These are phyloP conservation scores for Bremia lactucae DNA, from an alignment of 352 stramenopile species.

Conservation along the genomic window DNA sequence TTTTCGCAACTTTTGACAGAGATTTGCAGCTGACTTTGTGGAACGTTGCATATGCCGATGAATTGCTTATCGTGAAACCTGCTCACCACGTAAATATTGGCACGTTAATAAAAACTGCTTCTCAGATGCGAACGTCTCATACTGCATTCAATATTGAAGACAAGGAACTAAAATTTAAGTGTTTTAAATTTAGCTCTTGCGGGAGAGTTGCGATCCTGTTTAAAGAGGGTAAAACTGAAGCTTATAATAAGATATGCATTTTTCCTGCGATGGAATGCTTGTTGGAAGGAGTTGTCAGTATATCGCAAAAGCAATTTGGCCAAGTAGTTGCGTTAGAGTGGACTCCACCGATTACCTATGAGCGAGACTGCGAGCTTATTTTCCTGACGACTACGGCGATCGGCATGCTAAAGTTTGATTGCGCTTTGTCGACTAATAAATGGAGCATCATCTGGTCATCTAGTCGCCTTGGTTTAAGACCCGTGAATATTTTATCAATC, in stretches of 20 bases:
- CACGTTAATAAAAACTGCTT: conserved; percentile 19
- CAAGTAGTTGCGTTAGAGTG: conserved; percentile 50
- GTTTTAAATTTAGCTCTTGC: conserved; percentile 42
- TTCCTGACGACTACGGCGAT: conserved; percentile 59
- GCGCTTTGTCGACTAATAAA: conserved; percentile 22
- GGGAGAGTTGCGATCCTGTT: conserved; percentile 50
- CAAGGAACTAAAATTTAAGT: conserved; percentile 34
- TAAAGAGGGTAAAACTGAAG: conserved; percentile 14
- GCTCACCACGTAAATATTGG: conserved; percentile 32
- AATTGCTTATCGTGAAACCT: conserved; percentile 29
- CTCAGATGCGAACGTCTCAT: conserved; percentile 8
- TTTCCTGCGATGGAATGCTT: conserved; percentile 36
- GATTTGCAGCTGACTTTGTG: conserved; percentile 34
- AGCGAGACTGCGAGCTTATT: conserved; percentile 44
- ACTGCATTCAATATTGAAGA: conserved; percentile 32
- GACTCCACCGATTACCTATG: conserved; percentile 39
- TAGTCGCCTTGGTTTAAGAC: conserved; percentile 43
- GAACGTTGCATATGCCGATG: conserved; percentile 47
- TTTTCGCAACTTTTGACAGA: conserved; percentile 35
- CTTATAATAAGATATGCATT: conserved; percentile 37
- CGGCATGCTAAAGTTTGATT: conserved; percentile 49
- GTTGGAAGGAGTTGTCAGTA: conserved; percentile 39
- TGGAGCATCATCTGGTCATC: conserved; percentile 57
- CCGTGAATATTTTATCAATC: conserved; percentile 39
- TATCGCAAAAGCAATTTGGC: conserved; percentile 53